Base-by-base conservation (phyloP, 345 rosid species). In the Geranium rotundifolium region DNA sequence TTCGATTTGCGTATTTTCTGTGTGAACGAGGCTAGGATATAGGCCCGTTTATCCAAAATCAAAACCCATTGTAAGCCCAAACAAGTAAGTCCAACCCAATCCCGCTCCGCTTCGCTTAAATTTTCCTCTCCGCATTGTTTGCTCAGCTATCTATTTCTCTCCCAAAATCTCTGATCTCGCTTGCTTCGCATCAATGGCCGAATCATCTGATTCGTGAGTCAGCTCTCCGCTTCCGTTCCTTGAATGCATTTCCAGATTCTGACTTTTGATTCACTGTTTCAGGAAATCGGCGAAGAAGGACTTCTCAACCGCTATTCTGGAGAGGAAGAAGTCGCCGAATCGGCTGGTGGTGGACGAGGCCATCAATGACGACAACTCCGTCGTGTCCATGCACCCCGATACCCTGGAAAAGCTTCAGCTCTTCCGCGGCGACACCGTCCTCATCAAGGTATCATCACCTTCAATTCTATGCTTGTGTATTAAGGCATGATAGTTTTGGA, bases 341-440 rank as follows among this genome's bases (percentile, higher is more conserved):
- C 83, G 98, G 34, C 93, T 92, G 17, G 79, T 92, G 65, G 98
- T 89, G 10, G 98, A 92, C 49, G 98, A 92, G 71, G 91, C 98
- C 31, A 18, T 77, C 61, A 87, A 87, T 67, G 96, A 92, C 60
- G 96, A 92, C 54, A 92, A 92, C n/a, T n/a, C n/a, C n/a, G n/a
- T n/a, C n/a, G n/a, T n/a, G n/a, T n/a, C n/a, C n/a, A n/a, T n/a
- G n/a, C 83, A 89, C 62, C 93, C 98, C 1, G 79, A 85, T 0
- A 85, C 98, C 58, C 89, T 89, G 98, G 98, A 92, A 81, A 92
- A 85, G 82, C 98, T 92, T 69, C 98, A 92, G 80, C 84, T 92
- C 39, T 92, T 92, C 70, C 88, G 98, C 9, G 98, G 98, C 7
- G 96, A 92, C 63, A 92, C 98, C 1, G 84, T 92, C 74, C 73